Percentiles rank a stretch among this genome's conserved stretches.
phyloP scores from a whole-genome alignment of 2,329 filamentous ascomycete species.

The Trichoderma asperellum region DNA sequence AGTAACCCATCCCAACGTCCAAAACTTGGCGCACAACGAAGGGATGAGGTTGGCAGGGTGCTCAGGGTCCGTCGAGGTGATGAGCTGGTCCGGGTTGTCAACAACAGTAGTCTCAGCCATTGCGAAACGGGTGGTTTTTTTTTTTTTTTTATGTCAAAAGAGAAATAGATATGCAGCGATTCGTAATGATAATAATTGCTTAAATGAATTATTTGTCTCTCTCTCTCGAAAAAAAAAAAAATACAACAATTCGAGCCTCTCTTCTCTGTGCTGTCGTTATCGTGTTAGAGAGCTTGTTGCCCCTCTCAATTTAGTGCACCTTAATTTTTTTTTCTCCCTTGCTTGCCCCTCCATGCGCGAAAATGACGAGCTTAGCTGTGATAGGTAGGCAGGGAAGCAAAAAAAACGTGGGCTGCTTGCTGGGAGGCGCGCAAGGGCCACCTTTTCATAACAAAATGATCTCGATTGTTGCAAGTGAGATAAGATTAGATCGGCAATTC shows the following conservation, averaged over 20 bases:
- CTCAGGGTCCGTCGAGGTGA: slow-evolving; percentile 69
- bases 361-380: slow-evolving; percentile 13
- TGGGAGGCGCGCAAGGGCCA: slow-evolving; percentile 14
- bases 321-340: not conserved
- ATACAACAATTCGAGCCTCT: not conserved
- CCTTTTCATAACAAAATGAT: slow-evolving; percentile 1
- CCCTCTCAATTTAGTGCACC: slow-evolving; percentile 2
- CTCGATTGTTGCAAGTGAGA: not conserved
- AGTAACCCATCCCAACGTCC: slow-evolving; percentile 91
- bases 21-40: slow-evolving; percentile 92
- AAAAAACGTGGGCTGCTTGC: slow-evolving; percentile 17
- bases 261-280: not conserved
- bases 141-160: no score
- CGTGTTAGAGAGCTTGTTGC: slow-evolving; percentile 10
- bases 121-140: not conserved
- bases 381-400: not conserved
- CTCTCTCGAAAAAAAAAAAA: no score
- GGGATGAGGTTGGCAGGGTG: slow-evolving; percentile 97
- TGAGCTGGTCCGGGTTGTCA: slow-evolving; percentile 52
- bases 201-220: not conserved
- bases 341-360: slow-evolving; percentile 8
- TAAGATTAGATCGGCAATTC: slow-evolving; percentile 23
- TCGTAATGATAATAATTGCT: no score
- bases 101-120: slow-evolving; percentile 27
- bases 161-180: no score